Evolutionary conservation across 129 eudicot genomes (phyloP), one percentile per base, ranked within the genome.

Genomic region (Saussurea involucrata): DNA sequence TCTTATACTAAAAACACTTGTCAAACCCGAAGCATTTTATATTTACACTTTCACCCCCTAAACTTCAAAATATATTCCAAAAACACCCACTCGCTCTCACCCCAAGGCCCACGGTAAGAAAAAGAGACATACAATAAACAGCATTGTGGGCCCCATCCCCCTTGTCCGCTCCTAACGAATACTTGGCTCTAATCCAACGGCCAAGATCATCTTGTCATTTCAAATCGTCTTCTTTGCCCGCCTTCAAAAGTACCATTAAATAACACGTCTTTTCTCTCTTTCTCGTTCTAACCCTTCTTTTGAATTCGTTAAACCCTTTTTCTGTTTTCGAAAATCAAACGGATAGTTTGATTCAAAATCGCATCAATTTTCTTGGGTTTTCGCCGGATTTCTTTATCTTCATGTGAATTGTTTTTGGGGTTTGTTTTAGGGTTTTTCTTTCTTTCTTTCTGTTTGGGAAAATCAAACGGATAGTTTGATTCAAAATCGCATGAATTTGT

Each of bases 121-220:
- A 83, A n/a, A n/a, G n/a, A n/a, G n/a, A 80, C 81, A 80, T 82
- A 76, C 88, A 84, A 69, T 31, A 28, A 31, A 55, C 24, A 33
- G 33, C 70, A 77, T 63, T 15, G 75, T 84, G 88, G 91, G 91
- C 21, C 83, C 97, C 83, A 80, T 58, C 4, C 15, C 4, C 15
- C 24, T 74, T 73, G 88, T 85, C 94, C 94, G 97, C 97, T 88
- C 97, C 97, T 81, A 89, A 89, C 95, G 97, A 75, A 83, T 88
- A 85, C 92, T 79, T 79, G 27, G 58, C 42, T 20, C 58, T 1
- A 24, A 88, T 86, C 91, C 81, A 44, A 91, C 94, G 94, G 92
- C 64, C 83, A 80, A 12, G 88, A 85, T 88, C 68, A 7, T n/a
- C 17, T 53, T 71, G 80, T 11, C 44, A 84, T 82, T 91, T 91